These are phyloP conservation scores for Fraxinus excelsior DNA, from an alignment of 257 asterid species.

Conservation along the genomic window DNA sequence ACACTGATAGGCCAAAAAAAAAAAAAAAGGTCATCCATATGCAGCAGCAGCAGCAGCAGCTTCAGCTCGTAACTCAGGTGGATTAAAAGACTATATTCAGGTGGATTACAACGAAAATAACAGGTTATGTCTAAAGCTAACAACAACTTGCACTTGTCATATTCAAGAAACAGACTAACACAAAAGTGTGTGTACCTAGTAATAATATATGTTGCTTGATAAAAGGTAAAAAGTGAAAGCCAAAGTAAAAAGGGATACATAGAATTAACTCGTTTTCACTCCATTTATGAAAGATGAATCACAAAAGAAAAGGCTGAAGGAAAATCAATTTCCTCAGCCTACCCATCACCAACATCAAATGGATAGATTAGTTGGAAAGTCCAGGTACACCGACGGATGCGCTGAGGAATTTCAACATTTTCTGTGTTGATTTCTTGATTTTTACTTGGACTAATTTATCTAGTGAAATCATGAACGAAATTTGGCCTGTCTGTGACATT, in stretches of 20 bases:
- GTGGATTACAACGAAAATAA: no score
- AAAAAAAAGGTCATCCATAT: no score
- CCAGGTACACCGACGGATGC: no score
- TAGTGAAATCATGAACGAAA: conserved; percentile 71
- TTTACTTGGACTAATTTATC: conserved; percentile 28
- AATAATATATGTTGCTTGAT: conserved; percentile 19
- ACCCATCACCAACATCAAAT: conserved; percentile 34
- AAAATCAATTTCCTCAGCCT: conserved; percentile 45
- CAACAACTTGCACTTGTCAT: background rate
- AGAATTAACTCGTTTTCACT: conserved; percentile 80
- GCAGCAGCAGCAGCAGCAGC: no score
- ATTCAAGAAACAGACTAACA: conserved; percentile 38
- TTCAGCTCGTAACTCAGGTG: no score
- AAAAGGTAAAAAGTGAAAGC: conserved; percentile 32
- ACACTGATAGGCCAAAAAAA: no score
- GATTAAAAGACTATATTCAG: no score
- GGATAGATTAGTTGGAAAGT: background rate
- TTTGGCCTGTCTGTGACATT: conserved; percentile 69
- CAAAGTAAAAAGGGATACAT: conserved; percentile 37
- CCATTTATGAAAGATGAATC: conserved; percentile 49
- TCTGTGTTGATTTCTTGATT: background rate
- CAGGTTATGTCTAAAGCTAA: no score
- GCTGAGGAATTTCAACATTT: background rate
- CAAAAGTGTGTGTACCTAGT: conserved; percentile 10
- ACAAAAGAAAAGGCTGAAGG: conserved; percentile 41